Evolutionary conservation across 331 rosid species (phyloP).

Genomic region (Phaseolus coccineus): DNA sequence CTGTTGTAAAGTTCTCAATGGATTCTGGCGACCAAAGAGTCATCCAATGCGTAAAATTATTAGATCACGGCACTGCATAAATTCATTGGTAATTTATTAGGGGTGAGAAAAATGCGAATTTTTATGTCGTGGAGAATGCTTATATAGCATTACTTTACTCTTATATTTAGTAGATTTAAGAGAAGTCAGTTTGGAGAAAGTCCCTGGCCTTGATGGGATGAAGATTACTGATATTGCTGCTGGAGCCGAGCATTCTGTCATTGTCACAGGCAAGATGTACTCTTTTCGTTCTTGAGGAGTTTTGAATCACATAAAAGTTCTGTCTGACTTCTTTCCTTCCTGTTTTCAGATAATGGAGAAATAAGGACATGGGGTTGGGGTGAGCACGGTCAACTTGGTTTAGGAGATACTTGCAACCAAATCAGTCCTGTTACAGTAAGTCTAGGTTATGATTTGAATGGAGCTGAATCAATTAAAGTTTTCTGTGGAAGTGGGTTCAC

Average conservation of each 20-base stretch:
- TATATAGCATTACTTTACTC: not conserved
- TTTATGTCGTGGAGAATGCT: not conserved
- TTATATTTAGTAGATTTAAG: slow-evolving; percentile 43
- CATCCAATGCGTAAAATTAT: too few relatives aligned
- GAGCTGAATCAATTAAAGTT: slow-evolving; percentile 50
- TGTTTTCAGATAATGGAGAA: slow-evolving; percentile 58
- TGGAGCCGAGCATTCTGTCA: slow-evolving; percentile 87
- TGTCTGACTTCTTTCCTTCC: not conserved
- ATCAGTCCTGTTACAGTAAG: slow-evolving; percentile 60
- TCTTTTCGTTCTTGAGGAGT: slow-evolving; percentile 8
- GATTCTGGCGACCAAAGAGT: too few relatives aligned
- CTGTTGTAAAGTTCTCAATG: too few relatives aligned
- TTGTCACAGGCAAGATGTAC: slow-evolving; percentile 68
- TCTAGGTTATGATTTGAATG: slow-evolving; percentile 43
- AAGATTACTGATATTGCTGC: slow-evolving; percentile 68
- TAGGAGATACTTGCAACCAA: slow-evolving; percentile 72
- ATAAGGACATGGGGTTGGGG: slow-evolving; percentile 98
- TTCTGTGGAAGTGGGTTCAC: slow-evolving; percentile 94
- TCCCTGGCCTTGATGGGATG: slow-evolving; percentile 57
- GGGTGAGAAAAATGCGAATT: not conserved
- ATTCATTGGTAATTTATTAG: not conserved
- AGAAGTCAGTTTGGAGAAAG: slow-evolving; percentile 56
- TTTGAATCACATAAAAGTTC: not conserved
- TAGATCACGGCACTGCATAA: not conserved
- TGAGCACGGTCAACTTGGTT: slow-evolving; percentile 96